Evolutionary conservation across 768 basidiomycete species (phyloP).

Genomic region (Tricholoma bakamatsutake): DNA sequence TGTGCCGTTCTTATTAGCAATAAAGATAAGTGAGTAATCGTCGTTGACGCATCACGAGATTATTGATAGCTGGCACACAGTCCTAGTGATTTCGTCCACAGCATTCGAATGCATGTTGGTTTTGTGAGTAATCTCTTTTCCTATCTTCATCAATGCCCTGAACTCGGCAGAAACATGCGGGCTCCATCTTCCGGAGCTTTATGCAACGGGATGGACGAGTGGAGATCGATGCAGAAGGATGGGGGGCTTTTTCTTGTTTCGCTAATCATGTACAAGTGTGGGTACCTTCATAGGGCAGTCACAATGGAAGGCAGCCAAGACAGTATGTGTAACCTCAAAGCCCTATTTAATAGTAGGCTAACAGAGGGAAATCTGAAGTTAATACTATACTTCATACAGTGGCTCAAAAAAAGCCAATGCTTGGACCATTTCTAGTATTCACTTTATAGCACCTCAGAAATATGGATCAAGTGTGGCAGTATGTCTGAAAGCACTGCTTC

Average conservation of each 20-base stretch:
- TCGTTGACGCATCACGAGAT: not conserved
- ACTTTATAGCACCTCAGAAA: too few relatives aligned
- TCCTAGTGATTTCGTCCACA: constrained; percentile 30
- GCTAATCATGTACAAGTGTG: constrained; percentile 56
- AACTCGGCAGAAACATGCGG: constrained; percentile 26
- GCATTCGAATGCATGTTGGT: constrained; percentile 64
- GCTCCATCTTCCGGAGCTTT: constrained; percentile 39
- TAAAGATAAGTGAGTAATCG: constrained; percentile 30
- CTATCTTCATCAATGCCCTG: not conserved
- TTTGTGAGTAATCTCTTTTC: constrained; percentile 33
- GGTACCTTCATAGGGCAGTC: too few relatives aligned
- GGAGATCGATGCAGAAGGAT: constrained; percentile 47
- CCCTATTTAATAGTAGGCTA: too few relatives aligned
- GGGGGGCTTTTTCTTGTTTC: constrained; percentile 61
- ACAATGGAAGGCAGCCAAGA: too few relatives aligned
- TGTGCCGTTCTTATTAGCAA: constrained; percentile 75
- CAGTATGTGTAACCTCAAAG: too few relatives aligned
- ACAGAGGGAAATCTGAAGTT: too few relatives aligned
- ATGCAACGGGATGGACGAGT: constrained; percentile 42
- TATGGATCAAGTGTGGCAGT: too few relatives aligned
- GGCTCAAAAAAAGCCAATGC: too few relatives aligned
- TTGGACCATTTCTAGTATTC: too few relatives aligned
- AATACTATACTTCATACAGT: too few relatives aligned
- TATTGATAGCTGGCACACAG: constrained; percentile 11
- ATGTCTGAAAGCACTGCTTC: too few relatives aligned